Evolutionary conservation across 441 rosid species (phyloP), one percentile per base, ranked within the genome.

Genomic region (Arabidopsis lyrata): DNA sequence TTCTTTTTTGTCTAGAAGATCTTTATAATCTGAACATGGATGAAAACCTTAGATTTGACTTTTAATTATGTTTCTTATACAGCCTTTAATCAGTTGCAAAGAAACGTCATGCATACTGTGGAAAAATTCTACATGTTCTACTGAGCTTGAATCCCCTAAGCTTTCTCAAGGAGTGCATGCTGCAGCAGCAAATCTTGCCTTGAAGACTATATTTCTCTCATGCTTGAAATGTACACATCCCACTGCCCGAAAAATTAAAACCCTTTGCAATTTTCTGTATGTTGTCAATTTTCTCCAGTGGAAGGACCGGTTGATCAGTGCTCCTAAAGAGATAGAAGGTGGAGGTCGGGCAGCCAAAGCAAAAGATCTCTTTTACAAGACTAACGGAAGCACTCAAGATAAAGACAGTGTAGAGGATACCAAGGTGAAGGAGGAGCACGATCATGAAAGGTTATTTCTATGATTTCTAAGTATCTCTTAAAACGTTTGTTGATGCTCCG

Each of bases 151-250:
- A 91, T 83, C 87, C 96, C 70, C 83, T 87, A 63, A 84, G 83
- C 75, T 83, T 87, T 76, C 82, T 80, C 61, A 86, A 86, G 97
- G 88, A 65, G 79, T 87, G 81, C 89, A 81, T 80, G 84, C 88
- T 72, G 84, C 83, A 52, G 92, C 94, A 44, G 82, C 91, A 77
- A 84, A 77, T 67, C 91, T 77, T 84, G 92, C 97, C 78, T 79
- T 96, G 70, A 92, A 82, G 82, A 86, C 86, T 60, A 92, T 94
- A 63, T 88, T 91, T 72, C 80, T 78, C 66, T 78, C 90, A 73
- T 93, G 96, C 86, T 85, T 88, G 86, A 87, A 88, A 69, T 91
- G 97, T 81, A 87, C 88, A 44, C 93, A 96, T 78, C 97, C 93
- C 11, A 93, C 93, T 82, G n/a, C n/a, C n/a, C n/a, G n/a, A n/a